phyloP scores from a whole-genome alignment of 495 filamentous ascomycete species.

The Xylaria bambusicola region DNA sequence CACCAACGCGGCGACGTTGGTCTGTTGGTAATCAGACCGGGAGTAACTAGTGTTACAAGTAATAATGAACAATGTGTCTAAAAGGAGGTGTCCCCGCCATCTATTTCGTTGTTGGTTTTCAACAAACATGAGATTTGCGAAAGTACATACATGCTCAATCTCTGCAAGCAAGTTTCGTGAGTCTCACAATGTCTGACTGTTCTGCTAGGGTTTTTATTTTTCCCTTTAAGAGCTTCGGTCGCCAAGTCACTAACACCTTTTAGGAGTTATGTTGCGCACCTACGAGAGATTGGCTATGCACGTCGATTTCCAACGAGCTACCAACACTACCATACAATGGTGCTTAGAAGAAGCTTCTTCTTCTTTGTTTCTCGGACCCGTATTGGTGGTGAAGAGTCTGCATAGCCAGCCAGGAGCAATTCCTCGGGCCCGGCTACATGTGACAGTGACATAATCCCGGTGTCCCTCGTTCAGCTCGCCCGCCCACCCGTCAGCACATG shows the following conservation, averaged over 20 bases:
- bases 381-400: background rate
- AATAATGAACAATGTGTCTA: background rate
- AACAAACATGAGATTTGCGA: background rate
- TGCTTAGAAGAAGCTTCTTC: conserved; percentile 14
- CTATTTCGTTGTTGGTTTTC: background rate
- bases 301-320: background rate
- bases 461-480: background rate
- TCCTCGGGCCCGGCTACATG: too few species aligned
- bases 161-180: too few species aligned
- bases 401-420: background rate
- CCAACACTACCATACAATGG: background rate
- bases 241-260: conserved; percentile 10
- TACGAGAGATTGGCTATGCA: background rate
- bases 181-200: too few species aligned
- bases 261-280: conserved; percentile 13
- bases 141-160: too few species aligned
- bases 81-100: background rate
- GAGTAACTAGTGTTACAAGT: too few species aligned
- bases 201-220: too few species aligned
- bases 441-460: background rate
- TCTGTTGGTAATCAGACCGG: background rate
- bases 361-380: background rate
- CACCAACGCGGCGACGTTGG: background rate
- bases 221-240: too few species aligned
- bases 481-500: background rate